Evolutionary conservation across 352 stramenopile genomes (phyloP).

Genomic region (Globisporangium paroecandrum): DNA sequence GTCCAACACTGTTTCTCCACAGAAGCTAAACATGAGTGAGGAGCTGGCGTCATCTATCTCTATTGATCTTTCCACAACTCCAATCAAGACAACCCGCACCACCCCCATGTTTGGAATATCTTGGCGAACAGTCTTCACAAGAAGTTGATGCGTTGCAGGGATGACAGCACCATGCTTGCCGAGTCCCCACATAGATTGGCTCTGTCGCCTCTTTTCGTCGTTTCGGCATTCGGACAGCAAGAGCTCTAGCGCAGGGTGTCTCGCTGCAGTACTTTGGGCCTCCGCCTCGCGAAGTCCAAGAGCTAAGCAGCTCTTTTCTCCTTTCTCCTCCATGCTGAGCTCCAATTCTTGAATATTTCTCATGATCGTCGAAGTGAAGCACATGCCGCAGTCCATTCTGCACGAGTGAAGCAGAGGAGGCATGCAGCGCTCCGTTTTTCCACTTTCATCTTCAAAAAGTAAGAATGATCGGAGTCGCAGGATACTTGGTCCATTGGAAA

Average conservation of each 20-base stretch:
- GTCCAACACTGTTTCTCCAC: conserved; percentile 2
- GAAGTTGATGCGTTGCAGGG: not conserved
- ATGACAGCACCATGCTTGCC: too few species aligned
- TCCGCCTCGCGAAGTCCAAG: not conserved
- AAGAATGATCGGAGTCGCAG: conserved; percentile 5
- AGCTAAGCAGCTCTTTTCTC: not conserved
- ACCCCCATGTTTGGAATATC: not conserved
- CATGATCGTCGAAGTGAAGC: not conserved
- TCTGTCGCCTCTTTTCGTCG: not conserved
- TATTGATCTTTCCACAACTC: not conserved
- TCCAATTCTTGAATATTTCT: not conserved
- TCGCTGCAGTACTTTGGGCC: not conserved
- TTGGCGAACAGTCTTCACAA: not conserved
- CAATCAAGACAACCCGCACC: not conserved
- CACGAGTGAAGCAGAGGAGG: conserved; percentile 4
- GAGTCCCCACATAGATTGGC: not conserved
- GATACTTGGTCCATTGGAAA: not conserved
- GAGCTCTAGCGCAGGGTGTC: conserved; percentile 10
- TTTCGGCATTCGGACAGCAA: not conserved
- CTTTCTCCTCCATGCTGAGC: not conserved
- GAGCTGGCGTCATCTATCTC: not conserved
- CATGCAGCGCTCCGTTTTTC: not conserved
- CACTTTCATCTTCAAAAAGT: not conserved
- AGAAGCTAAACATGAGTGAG: not conserved
- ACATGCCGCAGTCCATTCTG: not conserved